phyloP scores from a whole-genome alignment of 768 basidiomycete species.

The Mycena vitilis region DNA sequence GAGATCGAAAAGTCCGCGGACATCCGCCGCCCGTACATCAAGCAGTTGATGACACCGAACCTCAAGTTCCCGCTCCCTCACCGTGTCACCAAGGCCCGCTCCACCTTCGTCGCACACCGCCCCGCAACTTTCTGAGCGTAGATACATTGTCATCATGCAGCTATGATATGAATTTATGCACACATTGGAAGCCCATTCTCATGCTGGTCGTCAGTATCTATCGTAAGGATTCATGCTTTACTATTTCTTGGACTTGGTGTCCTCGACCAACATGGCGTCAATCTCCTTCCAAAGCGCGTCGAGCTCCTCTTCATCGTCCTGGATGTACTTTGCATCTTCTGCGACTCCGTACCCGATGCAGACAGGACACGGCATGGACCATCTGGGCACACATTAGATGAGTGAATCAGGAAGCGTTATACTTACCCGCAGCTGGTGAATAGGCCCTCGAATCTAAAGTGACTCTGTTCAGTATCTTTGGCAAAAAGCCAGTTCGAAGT shows the following conservation, averaged over 20 bases:
- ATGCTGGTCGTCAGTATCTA: too few species aligned
- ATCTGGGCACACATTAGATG: not conserved
- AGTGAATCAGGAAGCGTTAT: not conserved
- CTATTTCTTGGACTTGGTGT: not conserved
- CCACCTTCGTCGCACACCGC: conserved; percentile 84
- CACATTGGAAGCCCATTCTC: not conserved
- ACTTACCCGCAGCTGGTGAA: conserved; percentile 13
- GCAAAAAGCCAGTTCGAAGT: too few species aligned
- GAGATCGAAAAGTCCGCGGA: conserved; percentile 95
- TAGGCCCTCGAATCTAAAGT: conserved; percentile 17
- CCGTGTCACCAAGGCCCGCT: conserved; percentile 81
- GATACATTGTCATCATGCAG: conserved; percentile 19
- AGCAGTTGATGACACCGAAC: conserved; percentile 88
- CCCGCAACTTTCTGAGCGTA: conserved; percentile 75
- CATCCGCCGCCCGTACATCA: conserved; percentile 97
- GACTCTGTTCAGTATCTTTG: not conserved
- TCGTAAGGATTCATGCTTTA: too few species aligned
- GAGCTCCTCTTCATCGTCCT: conserved; percentile 20
- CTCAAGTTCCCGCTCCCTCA: conserved; percentile 99
- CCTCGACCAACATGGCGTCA: conserved; percentile 11
- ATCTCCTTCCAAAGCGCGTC: conserved; percentile 21
- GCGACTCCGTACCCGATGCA: conserved; percentile 24
- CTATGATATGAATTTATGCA: conserved; percentile 16
- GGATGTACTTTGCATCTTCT: conserved; percentile 10
- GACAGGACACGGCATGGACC: conserved; percentile 26